Conservation (phyloP, 2,329 filamentous ascomycete genomes). For the Fusarium concolor region DNA sequence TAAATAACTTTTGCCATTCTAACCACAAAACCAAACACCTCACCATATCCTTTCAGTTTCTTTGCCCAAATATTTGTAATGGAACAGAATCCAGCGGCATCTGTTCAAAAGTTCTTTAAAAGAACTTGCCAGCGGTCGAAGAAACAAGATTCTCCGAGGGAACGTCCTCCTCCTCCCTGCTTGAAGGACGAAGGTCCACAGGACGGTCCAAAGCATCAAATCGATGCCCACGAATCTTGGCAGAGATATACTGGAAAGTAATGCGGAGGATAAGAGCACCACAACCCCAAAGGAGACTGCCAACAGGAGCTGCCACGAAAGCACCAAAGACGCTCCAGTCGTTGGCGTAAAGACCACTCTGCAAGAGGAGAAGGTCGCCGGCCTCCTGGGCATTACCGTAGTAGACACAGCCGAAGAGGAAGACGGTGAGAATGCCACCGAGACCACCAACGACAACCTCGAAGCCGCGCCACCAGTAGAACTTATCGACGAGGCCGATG, state of each 20-base stretch:
- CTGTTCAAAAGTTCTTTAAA: constrained; percentile 51
- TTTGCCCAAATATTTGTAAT: not conserved
- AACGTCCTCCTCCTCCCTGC: constrained; percentile 50
- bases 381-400: constrained; percentile 74
- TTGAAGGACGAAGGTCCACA: constrained; percentile 45
- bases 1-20: not conserved
- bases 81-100: constrained; percentile 19
- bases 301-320: constrained; percentile 82
- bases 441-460: constrained; percentile 83
- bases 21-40: not conserved
- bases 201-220: constrained; percentile 76
- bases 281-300: constrained; percentile 77
- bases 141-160: constrained; percentile 41
- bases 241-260: constrained; percentile 65
- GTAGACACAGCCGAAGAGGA: constrained; percentile 84
- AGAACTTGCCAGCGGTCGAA: constrained; percentile 65
- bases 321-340: constrained; percentile 88
- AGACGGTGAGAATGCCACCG: constrained; percentile 82
- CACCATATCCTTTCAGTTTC: not conserved
- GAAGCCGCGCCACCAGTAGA: constrained; percentile 83
- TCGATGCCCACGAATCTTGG: constrained; percentile 67
- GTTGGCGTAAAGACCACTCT: constrained; percentile 78
- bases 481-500: constrained; percentile 75
- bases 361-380: constrained; percentile 75
- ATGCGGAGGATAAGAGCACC: constrained; percentile 72